phyloP scores from a whole-genome alignment of 106 monocot species.

The Allium fistulosum region DNA sequence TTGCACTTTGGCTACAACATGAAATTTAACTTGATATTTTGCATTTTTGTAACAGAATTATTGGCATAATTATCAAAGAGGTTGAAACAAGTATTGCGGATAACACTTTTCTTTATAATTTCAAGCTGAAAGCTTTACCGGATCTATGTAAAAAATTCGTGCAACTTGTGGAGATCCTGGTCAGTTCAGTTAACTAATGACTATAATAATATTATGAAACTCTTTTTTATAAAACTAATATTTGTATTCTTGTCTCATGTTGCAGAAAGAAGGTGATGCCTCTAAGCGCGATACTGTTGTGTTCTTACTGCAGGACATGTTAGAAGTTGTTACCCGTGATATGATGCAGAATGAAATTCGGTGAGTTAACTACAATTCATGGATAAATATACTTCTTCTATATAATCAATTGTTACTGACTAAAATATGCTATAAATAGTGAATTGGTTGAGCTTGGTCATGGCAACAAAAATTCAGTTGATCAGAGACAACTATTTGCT shows the following conservation, averaged over 20 bases:
- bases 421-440: constrained; percentile 21
- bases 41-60: constrained; percentile 41
- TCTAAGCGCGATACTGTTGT: constrained; percentile 76
- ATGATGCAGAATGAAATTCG: constrained; percentile 96
- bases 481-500: constrained; percentile 91
- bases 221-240: background rate
- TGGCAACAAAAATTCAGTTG: constrained; percentile 76
- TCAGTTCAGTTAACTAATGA: constrained; percentile 22
- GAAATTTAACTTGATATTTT: background rate
- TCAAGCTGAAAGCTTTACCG: constrained; percentile 81
- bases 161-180: constrained; percentile 78
- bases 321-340: constrained; percentile 96
- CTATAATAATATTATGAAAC: background rate
- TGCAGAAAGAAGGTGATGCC: constrained; percentile 79
- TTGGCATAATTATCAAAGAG: constrained; percentile 87
- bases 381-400: background rate
- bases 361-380: constrained; percentile 24
- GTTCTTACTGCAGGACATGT: constrained; percentile 90
- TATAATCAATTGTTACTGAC: background rate
- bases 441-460: constrained; percentile 96
- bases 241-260: background rate
- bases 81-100: constrained; percentile 70
- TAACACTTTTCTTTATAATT: constrained; percentile 80
- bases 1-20: no score
- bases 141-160: constrained; percentile 76